Evolutionary conservation across 306 rosid species (phyloP).

Genomic region (Cucurbita maxima): DNA sequence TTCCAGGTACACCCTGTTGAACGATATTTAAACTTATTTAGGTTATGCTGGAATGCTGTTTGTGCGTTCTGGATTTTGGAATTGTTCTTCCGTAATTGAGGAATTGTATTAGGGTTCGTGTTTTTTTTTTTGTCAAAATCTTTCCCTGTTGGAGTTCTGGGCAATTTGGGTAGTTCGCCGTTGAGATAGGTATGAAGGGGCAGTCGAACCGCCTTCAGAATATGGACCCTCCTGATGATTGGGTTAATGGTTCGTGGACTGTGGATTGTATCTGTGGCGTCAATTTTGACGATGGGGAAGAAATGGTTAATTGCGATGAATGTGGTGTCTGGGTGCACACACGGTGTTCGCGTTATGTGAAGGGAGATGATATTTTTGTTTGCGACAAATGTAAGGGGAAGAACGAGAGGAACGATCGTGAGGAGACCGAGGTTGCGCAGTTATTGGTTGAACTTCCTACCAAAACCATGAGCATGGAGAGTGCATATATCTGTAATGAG

Average conservation of each 20-base stretch:
- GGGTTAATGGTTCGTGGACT: constrained; percentile 92
- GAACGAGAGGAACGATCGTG: constrained; percentile 35
- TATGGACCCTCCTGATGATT: constrained; percentile 82
- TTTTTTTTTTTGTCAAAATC: not conserved
- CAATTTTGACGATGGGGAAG: constrained; percentile 91
- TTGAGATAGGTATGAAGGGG: constrained; percentile 43
- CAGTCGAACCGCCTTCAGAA: constrained; percentile 81
- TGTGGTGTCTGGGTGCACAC: constrained; percentile 99
- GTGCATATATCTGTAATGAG: constrained; percentile 21
- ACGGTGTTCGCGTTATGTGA: constrained; percentile 78
- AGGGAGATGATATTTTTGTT: constrained; percentile 79
- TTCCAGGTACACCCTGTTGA: not conserved
- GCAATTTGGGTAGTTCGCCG: not conserved
- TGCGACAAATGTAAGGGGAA: constrained; percentile 82
- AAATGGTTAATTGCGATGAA: constrained; percentile 98
- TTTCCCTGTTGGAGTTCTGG: not conserved
- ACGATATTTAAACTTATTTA: not conserved
- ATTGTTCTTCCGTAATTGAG: not conserved
- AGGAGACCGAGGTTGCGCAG: constrained; percentile 89
- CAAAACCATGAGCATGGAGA: constrained; percentile 54
- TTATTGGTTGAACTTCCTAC: constrained; percentile 82
- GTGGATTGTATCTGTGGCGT: constrained; percentile 97
- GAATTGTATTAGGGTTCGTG: not conserved
- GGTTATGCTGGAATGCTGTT: not conserved
- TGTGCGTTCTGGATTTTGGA: not conserved